These are phyloP conservation scores for Botrytis fragariae DNA, from an alignment of 2,329 filamentous ascomycete species.

Conservation along the genomic window DNA sequence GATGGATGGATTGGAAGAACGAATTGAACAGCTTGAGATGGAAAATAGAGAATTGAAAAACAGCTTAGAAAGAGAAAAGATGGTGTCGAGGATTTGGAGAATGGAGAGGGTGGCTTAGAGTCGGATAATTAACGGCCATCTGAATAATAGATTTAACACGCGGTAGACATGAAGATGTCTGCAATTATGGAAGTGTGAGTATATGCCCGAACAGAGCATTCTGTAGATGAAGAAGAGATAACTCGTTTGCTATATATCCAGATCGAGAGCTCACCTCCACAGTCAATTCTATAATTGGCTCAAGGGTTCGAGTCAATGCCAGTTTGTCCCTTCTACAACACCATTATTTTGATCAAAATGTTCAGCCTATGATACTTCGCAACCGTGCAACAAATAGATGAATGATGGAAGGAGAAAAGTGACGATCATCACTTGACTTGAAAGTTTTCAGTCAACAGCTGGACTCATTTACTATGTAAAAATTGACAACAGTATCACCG, in stretches of 20 bases:
- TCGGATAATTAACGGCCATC: neutral
- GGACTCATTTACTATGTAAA: neutral
- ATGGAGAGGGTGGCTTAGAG: slow-evolving; percentile 5
- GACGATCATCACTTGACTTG: neutral
- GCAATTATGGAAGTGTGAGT: neutral
- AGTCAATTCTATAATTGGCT: neutral
- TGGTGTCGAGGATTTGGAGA: slow-evolving; percentile 24
- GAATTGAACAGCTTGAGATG: slow-evolving; percentile 51
- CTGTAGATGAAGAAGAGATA: neutral
- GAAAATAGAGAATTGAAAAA: slow-evolving; percentile 53
- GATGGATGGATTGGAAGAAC: slow-evolving; percentile 55
- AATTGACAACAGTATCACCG: neutral
- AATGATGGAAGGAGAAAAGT: neutral
- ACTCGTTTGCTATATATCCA: neutral
- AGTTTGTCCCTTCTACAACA: neutral
- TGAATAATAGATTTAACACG: neutral
- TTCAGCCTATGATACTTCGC: neutral
- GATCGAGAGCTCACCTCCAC: neutral
- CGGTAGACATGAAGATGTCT: neutral
- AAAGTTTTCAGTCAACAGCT: neutral
- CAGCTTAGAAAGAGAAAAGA: slow-evolving; percentile 28
- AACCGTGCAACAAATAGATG: neutral
- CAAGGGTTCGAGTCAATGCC: neutral
- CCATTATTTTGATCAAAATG: neutral
- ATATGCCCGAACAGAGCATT: neutral